Base-by-base conservation (phyloP, 2,329 filamentous ascomycete genomes). In the Trichoderma semiorbis region DNA sequence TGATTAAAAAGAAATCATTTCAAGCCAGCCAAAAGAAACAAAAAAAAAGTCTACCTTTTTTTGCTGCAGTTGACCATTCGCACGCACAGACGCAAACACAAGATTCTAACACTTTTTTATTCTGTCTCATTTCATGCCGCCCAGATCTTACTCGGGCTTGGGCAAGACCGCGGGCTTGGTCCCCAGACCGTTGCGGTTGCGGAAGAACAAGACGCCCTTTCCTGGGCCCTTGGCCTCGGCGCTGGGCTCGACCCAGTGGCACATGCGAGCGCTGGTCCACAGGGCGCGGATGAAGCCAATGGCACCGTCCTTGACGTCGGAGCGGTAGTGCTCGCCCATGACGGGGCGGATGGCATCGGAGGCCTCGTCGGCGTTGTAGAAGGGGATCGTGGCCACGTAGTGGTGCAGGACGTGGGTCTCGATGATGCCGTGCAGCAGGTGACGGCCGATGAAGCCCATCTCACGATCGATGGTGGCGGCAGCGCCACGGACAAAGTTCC, bases 381-480 rank as follows among this genome's bases (percentile, higher is more conserved):
- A 98, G 74, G 95, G 95, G 76, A 98, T 98, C 79, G 90, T 93
- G 84, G 92, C 95, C 81, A 98, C 90, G 84, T 97, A 98, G 89
- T 98, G 95, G 87, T 98, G 95, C 73, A 97, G 92, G 73, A 98
- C 95, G 84, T 98, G 95, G 63, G 95, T 98, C 87, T 98, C 95
- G 82, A 98, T 92, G 83, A 98, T 98, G 78, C 95, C 95, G 87
- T 98, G 95, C 81, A 98, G 87, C 73, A 98, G 88, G 77, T 92
- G 88, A 78, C 94, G 94, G 73, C 95, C 95, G 79, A 98, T 91
- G 87, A 98, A 98, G 74, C 95, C 95, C 79, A 98, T 97, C 82
- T 98, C 95, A 78, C 95, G 95, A 80, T 98, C 95, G 78, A 98
- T 97, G 74, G 95, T 98, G 72, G 95, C 95, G 72, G 94, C 95